A percentile compares a stretch with the other conserved stretches of the same genome.
Conservation (phyloP, 2,329 filamentous ascomycete species). For the Diplodia seriata region DNA sequence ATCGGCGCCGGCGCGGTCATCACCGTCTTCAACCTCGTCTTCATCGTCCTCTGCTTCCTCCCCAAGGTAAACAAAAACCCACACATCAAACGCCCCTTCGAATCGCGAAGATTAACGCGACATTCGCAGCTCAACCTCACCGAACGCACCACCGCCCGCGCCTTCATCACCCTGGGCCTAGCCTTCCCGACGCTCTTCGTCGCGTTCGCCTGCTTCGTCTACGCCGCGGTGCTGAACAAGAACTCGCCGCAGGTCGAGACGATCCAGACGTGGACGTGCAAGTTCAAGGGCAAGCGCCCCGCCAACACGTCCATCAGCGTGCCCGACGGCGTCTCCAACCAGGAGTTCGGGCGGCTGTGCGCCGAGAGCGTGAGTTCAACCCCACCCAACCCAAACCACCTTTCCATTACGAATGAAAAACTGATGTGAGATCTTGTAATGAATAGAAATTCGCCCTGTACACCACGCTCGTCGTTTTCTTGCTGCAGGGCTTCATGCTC, state of each 20-base stretch:
- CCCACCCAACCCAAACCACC: too few relatives aligned
- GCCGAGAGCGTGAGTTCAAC: conserved; percentile 47
- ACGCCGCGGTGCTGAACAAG: conserved; percentile 48
- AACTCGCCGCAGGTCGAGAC: conserved; percentile 45
- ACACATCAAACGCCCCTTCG: too few relatives aligned
- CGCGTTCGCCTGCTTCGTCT: conserved; percentile 51
- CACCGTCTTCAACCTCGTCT: conserved; percentile 48
- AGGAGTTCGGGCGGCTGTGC: conserved; percentile 50
- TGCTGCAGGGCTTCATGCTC: conserved; percentile 47
- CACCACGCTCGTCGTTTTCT: conserved; percentile 51
- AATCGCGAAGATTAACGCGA: too few relatives aligned
- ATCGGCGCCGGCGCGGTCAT: conserved; percentile 50
- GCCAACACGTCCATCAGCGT: conserved; percentile 31
- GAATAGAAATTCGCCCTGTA: conserved; percentile 53
- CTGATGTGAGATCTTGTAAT: background rate
- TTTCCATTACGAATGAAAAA: background rate
- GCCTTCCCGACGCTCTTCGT: conserved; percentile 49
- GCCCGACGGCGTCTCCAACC: conserved; percentile 44
- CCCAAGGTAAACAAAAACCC: conserved; percentile 41
- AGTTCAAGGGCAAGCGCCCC: conserved; percentile 43
- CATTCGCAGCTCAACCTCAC: conserved; percentile 42
- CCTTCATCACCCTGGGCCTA: conserved; percentile 46
- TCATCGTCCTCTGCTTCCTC: conserved; percentile 45
- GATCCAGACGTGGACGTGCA: conserved; percentile 51
- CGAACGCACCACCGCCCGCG: conserved; percentile 48